Conservation (phyloP, 352 stramenopile genomes). For the Globisporangium nunn region DNA sequence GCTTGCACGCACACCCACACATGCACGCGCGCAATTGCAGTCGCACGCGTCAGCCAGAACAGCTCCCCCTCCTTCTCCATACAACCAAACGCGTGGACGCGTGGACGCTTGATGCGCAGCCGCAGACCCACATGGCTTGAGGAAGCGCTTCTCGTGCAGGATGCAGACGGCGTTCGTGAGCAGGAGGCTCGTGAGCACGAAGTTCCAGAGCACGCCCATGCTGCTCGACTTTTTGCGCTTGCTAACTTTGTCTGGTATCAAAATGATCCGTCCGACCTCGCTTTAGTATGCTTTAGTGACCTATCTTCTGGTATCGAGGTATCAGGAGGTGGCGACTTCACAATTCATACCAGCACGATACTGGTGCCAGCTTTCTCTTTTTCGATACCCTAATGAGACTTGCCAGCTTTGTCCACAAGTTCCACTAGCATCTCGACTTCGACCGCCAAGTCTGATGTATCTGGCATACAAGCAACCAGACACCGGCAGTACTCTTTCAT, state of each 20-base stretch:
- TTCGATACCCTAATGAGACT: constrained; percentile 23
- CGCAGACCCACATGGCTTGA: constrained; percentile 59
- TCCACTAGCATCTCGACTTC: constrained; percentile 66
- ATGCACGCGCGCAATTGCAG: no score
- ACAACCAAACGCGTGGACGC: no score
- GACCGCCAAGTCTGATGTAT: constrained; percentile 42
- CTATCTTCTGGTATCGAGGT: no score
- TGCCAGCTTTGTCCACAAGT: constrained; percentile 28
- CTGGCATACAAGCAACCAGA: constrained; percentile 10
- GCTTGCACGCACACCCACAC: neutral
- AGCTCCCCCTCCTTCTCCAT: no score
- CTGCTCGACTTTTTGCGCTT: no score
- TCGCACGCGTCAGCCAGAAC: neutral
- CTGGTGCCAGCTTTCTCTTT: no score
- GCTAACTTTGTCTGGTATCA: no score
- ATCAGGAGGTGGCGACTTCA: no score
- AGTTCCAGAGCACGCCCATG: constrained; percentile 86
- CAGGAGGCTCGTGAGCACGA: constrained; percentile 81
- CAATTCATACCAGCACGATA: no score
- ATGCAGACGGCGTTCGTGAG: constrained; percentile 85
- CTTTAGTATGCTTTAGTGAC: no score
- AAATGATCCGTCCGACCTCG: no score
- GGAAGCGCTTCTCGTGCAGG: constrained; percentile 84
- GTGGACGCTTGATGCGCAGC: no score
- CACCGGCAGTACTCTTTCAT: neutral